Evolutionary conservation across 139 green algal species (phyloP).

Genomic region (Coccomyxa sp.): DNA sequence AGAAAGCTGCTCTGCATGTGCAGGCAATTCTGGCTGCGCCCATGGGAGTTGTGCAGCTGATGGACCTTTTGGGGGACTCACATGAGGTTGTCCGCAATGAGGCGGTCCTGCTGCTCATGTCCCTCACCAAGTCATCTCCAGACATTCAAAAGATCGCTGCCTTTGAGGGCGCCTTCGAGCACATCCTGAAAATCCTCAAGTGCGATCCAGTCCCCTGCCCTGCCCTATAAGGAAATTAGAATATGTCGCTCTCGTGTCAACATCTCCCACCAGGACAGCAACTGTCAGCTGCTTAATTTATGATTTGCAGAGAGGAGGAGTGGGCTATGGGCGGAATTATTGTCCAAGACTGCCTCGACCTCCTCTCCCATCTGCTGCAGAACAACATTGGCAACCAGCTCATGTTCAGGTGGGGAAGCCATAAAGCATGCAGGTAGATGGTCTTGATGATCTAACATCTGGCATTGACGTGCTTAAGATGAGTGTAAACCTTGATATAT

Average conservation of each 20-base stretch:
- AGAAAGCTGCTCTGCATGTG: not conserved
- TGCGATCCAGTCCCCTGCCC: too few species aligned
- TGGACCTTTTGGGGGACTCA: slow-evolving; percentile 76
- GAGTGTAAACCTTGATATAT: too few species aligned
- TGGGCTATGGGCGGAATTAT: slow-evolving; percentile 69
- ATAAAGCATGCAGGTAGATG: too few species aligned
- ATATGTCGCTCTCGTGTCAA: too few species aligned
- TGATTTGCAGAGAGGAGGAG: slow-evolving; percentile 63
- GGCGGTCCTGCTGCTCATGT: slow-evolving; percentile 71
- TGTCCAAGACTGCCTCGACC: slow-evolving; percentile 83
- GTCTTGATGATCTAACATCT: too few species aligned
- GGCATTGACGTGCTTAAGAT: too few species aligned
- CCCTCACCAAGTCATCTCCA: slow-evolving; percentile 52
- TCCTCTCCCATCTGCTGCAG: slow-evolving; percentile 83
- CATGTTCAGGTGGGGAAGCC: slow-evolving; percentile 74
- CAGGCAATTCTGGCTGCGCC: slow-evolving; percentile 69
- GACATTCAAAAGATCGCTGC: slow-evolving; percentile 88
- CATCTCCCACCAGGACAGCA: too few species aligned
- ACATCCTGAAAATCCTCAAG: slow-evolving; percentile 66
- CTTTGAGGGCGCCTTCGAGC: slow-evolving; percentile 89
- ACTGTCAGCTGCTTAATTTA: too few species aligned
- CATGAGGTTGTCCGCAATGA: slow-evolving; percentile 81
- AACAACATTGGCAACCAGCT: slow-evolving; percentile 75
- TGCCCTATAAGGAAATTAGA: too few species aligned
- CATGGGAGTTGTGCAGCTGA: slow-evolving; percentile 71